phyloP scores from a whole-genome alignment of 176 grass and related monocot genomes.

The Zea luxurians region DNA sequence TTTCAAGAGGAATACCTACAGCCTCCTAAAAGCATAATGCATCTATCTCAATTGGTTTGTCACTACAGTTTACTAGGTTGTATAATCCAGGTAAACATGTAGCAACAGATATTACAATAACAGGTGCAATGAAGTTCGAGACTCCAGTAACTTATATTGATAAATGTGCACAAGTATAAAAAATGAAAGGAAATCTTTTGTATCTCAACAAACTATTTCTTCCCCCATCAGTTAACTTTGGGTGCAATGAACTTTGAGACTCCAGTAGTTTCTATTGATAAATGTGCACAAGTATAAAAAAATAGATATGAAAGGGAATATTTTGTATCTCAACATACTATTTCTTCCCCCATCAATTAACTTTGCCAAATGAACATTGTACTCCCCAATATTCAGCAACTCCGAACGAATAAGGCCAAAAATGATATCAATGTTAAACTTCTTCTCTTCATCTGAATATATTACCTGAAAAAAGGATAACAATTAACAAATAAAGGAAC shows the following conservation, averaged over 20 bases:
- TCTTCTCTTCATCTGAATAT: conserved; percentile 74
- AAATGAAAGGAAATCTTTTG: neutral
- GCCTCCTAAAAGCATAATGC: neutral
- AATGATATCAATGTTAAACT: conserved; percentile 78
- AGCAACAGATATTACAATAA: neutral
- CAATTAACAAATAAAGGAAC: neutral
- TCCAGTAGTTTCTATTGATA: neutral
- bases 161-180: neutral
- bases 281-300: neutral
- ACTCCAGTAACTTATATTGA: neutral
- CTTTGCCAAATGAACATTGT: conserved; percentile 84
- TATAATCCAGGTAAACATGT: neutral
- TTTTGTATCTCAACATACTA: conserved; percentile 52
- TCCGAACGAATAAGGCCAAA: conserved; percentile 76
- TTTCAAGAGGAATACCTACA: neutral
- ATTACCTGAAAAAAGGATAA: conserved; percentile 59
- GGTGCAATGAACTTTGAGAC: neutral
- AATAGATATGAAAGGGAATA: neutral
- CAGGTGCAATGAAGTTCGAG: neutral
- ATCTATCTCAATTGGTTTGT: neutral
- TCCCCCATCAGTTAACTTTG: conserved; percentile 82
- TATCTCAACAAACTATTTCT: conserved; percentile 68
- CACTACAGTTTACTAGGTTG: conserved; percentile 5
- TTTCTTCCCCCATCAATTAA: conserved; percentile 84
- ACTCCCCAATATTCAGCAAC: conserved; percentile 76